Evolutionary conservation across 2,329 filamentous ascomycete species (phyloP).

Genomic region (Neofusicoccum sp.): DNA sequence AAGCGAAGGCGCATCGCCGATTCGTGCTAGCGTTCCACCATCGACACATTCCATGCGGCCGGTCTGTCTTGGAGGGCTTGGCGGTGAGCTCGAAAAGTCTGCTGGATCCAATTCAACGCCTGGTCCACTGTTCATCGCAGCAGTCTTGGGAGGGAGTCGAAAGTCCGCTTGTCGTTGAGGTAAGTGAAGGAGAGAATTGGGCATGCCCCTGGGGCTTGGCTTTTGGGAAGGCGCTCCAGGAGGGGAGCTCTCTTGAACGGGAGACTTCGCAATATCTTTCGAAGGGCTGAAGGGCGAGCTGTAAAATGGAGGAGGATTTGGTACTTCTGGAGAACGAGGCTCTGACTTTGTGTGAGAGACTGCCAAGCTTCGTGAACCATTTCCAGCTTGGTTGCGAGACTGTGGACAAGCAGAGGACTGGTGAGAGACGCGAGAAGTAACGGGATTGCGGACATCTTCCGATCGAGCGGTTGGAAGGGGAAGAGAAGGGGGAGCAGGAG

Average conservation of each 20-base stretch:
- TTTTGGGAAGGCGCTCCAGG: neutral
- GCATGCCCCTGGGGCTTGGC: neutral
- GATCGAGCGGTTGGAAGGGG: neutral
- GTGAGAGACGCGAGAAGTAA: too few relatives aligned
- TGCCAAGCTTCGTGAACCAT: neutral
- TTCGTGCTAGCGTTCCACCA: neutral
- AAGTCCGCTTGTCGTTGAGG: too few relatives aligned
- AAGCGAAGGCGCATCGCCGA: neutral
- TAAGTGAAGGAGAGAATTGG: neutral
- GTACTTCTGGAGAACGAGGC: neutral
- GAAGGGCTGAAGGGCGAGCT: conserved; percentile 9
- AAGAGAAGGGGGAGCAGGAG: conserved; percentile 3
- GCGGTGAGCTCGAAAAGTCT: conserved; percentile 1
- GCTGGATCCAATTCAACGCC: neutral
- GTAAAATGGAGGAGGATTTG: neutral
- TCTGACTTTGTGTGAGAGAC: neutral
- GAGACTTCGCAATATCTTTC: neutral
- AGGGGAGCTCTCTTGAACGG: neutral
- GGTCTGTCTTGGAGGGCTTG: neutral
- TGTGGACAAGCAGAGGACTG: neutral
- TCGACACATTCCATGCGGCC: neutral
- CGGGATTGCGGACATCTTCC: neutral
- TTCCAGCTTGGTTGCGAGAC: neutral
- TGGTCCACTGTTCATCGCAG: neutral
- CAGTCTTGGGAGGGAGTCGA: neutral